Conservation (phyloP, 768 basidiomycete species). For the Leccinum imitatum region DNA sequence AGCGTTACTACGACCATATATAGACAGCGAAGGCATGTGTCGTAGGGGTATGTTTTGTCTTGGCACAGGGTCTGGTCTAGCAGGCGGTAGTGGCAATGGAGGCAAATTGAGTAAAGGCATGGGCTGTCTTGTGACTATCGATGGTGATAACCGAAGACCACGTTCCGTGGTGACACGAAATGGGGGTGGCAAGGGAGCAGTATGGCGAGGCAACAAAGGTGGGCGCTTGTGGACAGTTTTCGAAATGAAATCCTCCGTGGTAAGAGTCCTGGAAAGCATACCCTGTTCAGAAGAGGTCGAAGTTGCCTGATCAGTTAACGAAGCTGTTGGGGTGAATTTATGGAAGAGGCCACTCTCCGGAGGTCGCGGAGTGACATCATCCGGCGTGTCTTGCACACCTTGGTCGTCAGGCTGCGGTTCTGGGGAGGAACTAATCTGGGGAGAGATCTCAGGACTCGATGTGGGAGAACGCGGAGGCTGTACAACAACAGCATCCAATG, state of each 20-base stretch:
- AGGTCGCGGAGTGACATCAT: slow-evolving; percentile 20
- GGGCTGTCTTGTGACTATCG: slow-evolving; percentile 43
- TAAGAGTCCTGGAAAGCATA: neutral
- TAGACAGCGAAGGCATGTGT: slow-evolving; percentile 55
- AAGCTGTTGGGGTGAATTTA: slow-evolving; percentile 11
- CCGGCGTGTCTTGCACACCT: slow-evolving; percentile 9
- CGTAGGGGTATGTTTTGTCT: slow-evolving; percentile 37
- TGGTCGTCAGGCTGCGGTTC: slow-evolving; percentile 3
- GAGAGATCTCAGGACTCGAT: slow-evolving; percentile 3
- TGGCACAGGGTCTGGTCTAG: slow-evolving; percentile 11
- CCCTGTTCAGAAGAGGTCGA: slow-evolving; percentile 3
- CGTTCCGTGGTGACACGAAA: slow-evolving; percentile 33
- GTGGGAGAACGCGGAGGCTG: slow-evolving; percentile 8
- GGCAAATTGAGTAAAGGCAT: slow-evolving; percentile 54
- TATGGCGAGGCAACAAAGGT: slow-evolving; percentile 10
- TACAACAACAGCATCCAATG: slow-evolving; percentile 8
- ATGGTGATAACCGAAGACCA: slow-evolving; percentile 44
- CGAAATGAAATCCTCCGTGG: neutral
- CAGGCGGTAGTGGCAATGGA: slow-evolving; percentile 37
- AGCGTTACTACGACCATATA: slow-evolving; percentile 32
- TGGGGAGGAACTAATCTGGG: slow-evolving; percentile 5
- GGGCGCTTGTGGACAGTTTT: slow-evolving; percentile 5
- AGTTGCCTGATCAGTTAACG: neutral
- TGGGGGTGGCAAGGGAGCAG: slow-evolving; percentile 19
- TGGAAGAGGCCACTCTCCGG: slow-evolving; percentile 7